Base-by-base conservation (phyloP, 2,329 filamentous ascomycete genomes). In the Phialemoniopsis sp. region DNA sequence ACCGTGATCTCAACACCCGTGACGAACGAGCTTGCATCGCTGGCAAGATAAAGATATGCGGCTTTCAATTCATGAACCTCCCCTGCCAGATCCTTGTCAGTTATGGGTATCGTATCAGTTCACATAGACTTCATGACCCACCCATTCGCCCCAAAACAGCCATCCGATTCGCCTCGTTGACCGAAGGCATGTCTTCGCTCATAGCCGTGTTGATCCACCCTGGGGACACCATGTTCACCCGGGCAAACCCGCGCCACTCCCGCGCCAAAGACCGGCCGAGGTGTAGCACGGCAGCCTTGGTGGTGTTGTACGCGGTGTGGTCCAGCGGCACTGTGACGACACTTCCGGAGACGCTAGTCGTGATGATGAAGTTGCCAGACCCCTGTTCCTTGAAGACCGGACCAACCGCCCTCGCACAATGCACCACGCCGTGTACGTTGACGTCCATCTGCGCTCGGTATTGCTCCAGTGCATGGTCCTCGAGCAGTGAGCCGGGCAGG, bases 41-140 rank as follows among this genome's bases (percentile, higher is more conserved):
- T 84, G 28, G 85, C 78, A 30, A 91, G 72, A 62, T 88, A 90
- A 37, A 90, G 69, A 58, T 85, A 91, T n/a, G 82, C 83, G 82
- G 84, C 67, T 87, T 87, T 49, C 89, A 67, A 68, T 89, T 85
- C 52, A 82, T 77, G 2, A 78, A 67, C 38, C 78, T 64, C 5
- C 82, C 85, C 53, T 87, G 78, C n/a, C n/a, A n/a, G n/a, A n/a
- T n/a, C n/a, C n/a, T n/a, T n/a, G n/a, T n/a, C n/a, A n/a, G n/a
- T n/a, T n/a, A n/a, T n/a, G n/a, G n/a, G n/a, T n/a, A n/a, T n/a
- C n/a, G n/a, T n/a, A n/a, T n/a, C n/a, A n/a, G n/a, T n/a, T n/a
- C n/a, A n/a, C n/a, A n/a, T n/a, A n/a, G n/a, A n/a, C n/a, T n/a
- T n/a, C n/a, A n/a, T n/a, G n/a, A n/a, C n/a, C n/a, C n/a, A n/a